These are phyloP conservation scores for Mortierella claussenii DNA, from an alignment of 192 early-diverging fungal species.

Conservation along the genomic window DNA sequence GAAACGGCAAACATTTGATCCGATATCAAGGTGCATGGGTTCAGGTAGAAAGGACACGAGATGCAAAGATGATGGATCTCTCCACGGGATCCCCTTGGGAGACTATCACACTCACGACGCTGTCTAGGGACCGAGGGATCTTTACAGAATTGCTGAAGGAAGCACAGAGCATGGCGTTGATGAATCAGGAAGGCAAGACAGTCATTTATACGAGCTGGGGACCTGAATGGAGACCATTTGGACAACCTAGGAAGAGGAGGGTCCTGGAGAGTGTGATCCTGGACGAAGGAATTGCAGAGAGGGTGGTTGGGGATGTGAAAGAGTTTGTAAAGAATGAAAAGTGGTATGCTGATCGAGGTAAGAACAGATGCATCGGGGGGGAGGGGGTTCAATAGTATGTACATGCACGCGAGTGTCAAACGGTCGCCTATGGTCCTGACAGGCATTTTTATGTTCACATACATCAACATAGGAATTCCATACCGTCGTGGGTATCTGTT, in stretches of 20 bases:
- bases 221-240: constrained; percentile 97
- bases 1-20: constrained; percentile 91
- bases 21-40: constrained; percentile 85
- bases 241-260: constrained; percentile 85
- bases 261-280: constrained; percentile 79
- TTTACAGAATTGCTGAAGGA: constrained; percentile 83
- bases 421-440: too few relatives aligned
- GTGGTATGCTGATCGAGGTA: constrained; percentile 85
- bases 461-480: constrained; percentile 87
- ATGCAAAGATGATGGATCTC: constrained; percentile 91
- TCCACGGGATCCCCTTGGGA: constrained; percentile 94
- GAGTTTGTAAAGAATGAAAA: constrained; percentile 83
- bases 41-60: constrained; percentile 83
- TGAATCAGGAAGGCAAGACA: constrained; percentile 93
- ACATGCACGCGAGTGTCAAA: too few relatives aligned
- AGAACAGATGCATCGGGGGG: too few relatives aligned
- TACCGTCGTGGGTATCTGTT: constrained; percentile 90
- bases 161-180: constrained; percentile 83
- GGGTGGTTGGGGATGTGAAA: constrained; percentile 74
- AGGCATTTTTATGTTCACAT: too few relatives aligned
- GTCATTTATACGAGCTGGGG: constrained; percentile 96
- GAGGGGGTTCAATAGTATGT: too few relatives aligned
- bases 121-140: constrained; percentile 81
- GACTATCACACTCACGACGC: constrained; percentile 91
- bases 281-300: constrained; percentile 70